Base-by-base conservation (phyloP, 768 basidiomycete genomes). In the Rhizopogon vesiculosus region DNA sequence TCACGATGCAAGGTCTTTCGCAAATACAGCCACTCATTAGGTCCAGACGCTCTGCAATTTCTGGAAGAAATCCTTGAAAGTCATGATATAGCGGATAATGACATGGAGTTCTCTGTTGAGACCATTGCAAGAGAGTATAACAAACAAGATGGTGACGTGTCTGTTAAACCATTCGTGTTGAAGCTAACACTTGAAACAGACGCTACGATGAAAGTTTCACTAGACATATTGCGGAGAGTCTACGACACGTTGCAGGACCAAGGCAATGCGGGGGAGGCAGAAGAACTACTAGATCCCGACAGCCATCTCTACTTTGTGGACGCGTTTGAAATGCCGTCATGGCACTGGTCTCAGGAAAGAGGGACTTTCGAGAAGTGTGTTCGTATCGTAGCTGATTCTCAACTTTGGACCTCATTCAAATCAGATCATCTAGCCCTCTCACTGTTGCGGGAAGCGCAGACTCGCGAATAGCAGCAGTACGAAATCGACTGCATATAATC, bases 311-410 rank as follows among this genome's bases (percentile, higher is more conserved):
- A 85, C 63, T 76, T 98, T 60, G 76, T 98, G 31, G 85, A 96
- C 67, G 87, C 96, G 9, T 96, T 93, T 63, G 93, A 96, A 51
- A 98, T 98, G 94, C 97, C 97, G 1, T 73, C 85, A 12, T 94
- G 94, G 87, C 81, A 87, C 63, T 99, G 92, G 85, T 93, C 94
- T 15, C 74, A 78, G 31, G 91, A 95, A 64, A 76, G 89, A 56
- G 88, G 88, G 45, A 87, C 89, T 1, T 98, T 98, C 64, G 92
- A 93, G 56, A 89, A 84, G 95, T 96, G 65, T 44, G 81, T 51
- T 19, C 53, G 22, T 43, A 33, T 41, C 49, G 13, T 18, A 10
- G 18, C 42, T 42, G 31, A 43, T 29, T 19, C 35, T 29, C 51
- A 52, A 42, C 46, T 25, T 53, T 61, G 55, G 54, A 52, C 7